phyloP scores from a whole-genome alignment of 306 rosid genomes.

The Phaseolus lunatus region DNA sequence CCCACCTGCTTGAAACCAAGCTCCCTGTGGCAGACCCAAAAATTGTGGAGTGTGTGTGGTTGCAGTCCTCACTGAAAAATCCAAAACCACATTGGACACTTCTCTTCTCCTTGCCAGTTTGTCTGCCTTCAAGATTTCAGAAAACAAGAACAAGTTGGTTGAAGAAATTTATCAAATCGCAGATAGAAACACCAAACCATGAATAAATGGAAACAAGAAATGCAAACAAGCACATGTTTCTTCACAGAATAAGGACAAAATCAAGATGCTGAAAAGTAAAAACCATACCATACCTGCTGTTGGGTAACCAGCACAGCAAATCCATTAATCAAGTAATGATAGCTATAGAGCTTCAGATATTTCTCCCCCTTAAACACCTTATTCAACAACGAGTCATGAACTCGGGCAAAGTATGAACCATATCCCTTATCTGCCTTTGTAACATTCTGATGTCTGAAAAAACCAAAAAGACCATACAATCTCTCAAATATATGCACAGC shows the following conservation, averaged over 20 bases:
- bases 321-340: slow-evolving; percentile 94
- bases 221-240: slow-evolving; percentile 1
- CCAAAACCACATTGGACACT: slow-evolving; percentile 84
- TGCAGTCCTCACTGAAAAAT: slow-evolving; percentile 93
- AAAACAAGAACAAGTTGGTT: slow-evolving; percentile 3
- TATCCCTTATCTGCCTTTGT: slow-evolving; percentile 54
- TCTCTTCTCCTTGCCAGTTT: slow-evolving; percentile 85
- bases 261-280: slow-evolving; percentile 24
- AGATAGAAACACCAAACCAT: slow-evolving; percentile 1
- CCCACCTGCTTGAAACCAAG: slow-evolving; percentile 90
- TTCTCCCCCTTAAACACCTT: slow-evolving; percentile 79
- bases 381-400: slow-evolving; percentile 84
- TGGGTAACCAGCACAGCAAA: slow-evolving; percentile 85
- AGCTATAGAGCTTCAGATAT: slow-evolving; percentile 93
- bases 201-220: slow-evolving; percentile 21
- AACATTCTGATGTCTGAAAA: slow-evolving; percentile 55
- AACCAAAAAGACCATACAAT: background rate
- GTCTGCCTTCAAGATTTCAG: slow-evolving; percentile 65
- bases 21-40: slow-evolving; percentile 91
- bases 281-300: slow-evolving; percentile 69
- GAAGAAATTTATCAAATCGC: slow-evolving; percentile 25
- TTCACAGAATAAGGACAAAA: slow-evolving; percentile 2
- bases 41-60: slow-evolving; percentile 93
- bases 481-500: slow-evolving; percentile 30
- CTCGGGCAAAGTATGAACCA: slow-evolving; percentile 62